Conservation (phyloP, 495 filamentous ascomycete genomes). For the Chaetomium tenue region DNA sequence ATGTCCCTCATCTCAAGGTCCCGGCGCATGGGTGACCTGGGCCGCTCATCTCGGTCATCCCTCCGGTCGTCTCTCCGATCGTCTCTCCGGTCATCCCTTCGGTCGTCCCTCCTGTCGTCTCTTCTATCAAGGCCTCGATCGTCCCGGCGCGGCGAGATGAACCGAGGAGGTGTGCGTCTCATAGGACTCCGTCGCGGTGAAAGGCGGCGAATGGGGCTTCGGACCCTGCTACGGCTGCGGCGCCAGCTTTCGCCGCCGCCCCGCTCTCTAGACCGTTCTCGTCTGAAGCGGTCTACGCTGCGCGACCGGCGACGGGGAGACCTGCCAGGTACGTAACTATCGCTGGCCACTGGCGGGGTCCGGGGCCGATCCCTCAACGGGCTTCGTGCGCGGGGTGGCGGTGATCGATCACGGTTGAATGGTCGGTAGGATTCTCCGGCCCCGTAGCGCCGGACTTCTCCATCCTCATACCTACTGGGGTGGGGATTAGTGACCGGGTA, state of each 20-base stretch:
- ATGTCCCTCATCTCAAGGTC: conserved; percentile 32
- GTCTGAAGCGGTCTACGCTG: conserved; percentile 37
- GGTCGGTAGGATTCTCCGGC: conserved; percentile 58
- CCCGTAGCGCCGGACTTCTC: conserved; percentile 55
- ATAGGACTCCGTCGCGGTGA: conserved; percentile 42
- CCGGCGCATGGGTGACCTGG: conserved; percentile 31
- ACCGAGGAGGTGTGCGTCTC: conserved; percentile 36
- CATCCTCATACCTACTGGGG: conserved; percentile 50
- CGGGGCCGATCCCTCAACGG: conserved; percentile 41
- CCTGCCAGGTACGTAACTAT: conserved; percentile 39
- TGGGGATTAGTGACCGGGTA: conserved; percentile 16
- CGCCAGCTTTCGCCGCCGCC: conserved; percentile 34
- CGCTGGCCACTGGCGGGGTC: conserved; percentile 35
- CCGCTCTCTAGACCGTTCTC: conserved; percentile 42
- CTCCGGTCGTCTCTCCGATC: conserved; percentile 18
- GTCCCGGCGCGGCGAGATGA: conserved; percentile 46
- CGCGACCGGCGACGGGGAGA: conserved; percentile 39
- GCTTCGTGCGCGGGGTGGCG: conserved; percentile 44
- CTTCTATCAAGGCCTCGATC: conserved; percentile 24
- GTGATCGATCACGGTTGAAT: conserved; percentile 48
- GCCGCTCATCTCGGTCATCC: conserved; percentile 20
- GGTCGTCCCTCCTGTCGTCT: conserved; percentile 19
- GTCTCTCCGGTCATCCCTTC: conserved; percentile 17
- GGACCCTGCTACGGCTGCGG: conserved; percentile 44
- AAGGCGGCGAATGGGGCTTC: conserved; percentile 40